Conservation (phyloP, 495 filamentous ascomycete genomes). For the Talaromyces borbonicus region DNA sequence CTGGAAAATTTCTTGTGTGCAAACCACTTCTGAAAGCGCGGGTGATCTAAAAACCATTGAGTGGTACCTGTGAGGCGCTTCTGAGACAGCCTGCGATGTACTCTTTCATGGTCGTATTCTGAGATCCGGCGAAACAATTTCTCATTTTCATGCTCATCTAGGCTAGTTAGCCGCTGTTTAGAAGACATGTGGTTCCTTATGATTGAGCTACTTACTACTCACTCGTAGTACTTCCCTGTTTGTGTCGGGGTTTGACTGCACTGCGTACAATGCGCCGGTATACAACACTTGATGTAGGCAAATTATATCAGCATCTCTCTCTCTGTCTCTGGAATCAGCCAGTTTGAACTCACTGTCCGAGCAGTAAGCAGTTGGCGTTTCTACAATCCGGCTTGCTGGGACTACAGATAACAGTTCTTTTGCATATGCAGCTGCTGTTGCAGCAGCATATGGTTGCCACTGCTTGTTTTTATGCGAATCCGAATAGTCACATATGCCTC, state of each 20-base stretch:
- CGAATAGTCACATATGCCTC: conserved; percentile 24
- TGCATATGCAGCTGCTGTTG: conserved; percentile 20
- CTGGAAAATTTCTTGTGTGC: conserved; percentile 7
- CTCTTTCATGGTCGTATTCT: conserved; percentile 15
- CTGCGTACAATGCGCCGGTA: too few relatives aligned
- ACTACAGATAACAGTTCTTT: conserved; percentile 18
- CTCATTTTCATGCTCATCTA: conserved; percentile 3
- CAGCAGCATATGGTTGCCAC: conserved; percentile 24
- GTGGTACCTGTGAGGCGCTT: conserved; percentile 13
- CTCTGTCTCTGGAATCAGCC: neutral
- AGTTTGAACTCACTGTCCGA: neutral
- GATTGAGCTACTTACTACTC: neutral
- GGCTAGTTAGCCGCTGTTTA: neutral
- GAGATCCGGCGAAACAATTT: conserved; percentile 9
- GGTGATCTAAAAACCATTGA: conserved; percentile 15
- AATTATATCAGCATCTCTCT: neutral
- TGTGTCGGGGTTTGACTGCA: too few relatives aligned
- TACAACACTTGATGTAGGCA: too few relatives aligned
- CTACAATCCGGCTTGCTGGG: conserved; percentile 4
- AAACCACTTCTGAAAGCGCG: conserved; percentile 13
- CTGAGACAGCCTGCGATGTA: conserved; percentile 12
- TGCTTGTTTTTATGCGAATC: conserved; percentile 25
- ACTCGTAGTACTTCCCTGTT: too few relatives aligned
- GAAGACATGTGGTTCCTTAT: neutral
- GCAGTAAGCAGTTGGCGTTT: neutral